phyloP scores from a whole-genome alignment of 306 rosid genomes.

The Pterocarpus macrocarpus region DNA sequence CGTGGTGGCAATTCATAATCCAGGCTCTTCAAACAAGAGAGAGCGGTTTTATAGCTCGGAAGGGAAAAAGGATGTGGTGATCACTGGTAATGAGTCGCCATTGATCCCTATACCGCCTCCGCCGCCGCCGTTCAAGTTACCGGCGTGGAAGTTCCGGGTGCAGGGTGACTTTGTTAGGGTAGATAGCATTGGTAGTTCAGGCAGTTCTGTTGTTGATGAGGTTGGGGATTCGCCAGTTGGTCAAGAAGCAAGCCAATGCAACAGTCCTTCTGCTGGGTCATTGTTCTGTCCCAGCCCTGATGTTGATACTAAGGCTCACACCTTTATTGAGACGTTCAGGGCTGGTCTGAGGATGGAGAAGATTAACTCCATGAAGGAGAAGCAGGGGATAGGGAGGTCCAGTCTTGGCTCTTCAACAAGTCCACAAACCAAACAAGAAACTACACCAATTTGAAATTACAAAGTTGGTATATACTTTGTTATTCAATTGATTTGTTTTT shows the following conservation, averaged over 20 bases:
- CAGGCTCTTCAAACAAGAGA: conserved; percentile 47
- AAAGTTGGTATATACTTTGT: conserved; percentile 1
- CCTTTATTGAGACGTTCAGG: conserved; percentile 77
- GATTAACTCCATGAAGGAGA: conserved; percentile 75
- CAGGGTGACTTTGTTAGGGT: conserved; percentile 82
- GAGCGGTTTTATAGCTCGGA: conserved; percentile 44
- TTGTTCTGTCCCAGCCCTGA: conserved; percentile 88
- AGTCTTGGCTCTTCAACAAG: conserved; percentile 63
- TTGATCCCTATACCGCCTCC: conserved; percentile 75
- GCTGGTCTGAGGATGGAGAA: conserved; percentile 81
- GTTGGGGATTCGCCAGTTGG: conserved; percentile 56
- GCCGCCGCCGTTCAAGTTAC: conserved; percentile 70
- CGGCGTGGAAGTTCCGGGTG: conserved; percentile 58
- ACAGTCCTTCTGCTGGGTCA: conserved; percentile 31
- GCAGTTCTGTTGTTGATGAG: conserved; percentile 78
- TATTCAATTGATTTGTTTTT: neutral
- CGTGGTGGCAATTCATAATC: conserved; percentile 39
- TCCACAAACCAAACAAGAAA: conserved; percentile 20
- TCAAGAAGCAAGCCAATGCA: conserved; percentile 32
- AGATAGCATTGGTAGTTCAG: conserved; percentile 71
- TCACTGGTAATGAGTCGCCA: conserved; percentile 67
- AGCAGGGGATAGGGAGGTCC: conserved; percentile 64
- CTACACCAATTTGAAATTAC: conserved; percentile 35
- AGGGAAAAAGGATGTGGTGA: conserved; percentile 27
- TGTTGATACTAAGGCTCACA: conserved; percentile 83